Conservation (phyloP, 768 basidiomycete genomes). For the Termitomyces eurrhizus region DNA sequence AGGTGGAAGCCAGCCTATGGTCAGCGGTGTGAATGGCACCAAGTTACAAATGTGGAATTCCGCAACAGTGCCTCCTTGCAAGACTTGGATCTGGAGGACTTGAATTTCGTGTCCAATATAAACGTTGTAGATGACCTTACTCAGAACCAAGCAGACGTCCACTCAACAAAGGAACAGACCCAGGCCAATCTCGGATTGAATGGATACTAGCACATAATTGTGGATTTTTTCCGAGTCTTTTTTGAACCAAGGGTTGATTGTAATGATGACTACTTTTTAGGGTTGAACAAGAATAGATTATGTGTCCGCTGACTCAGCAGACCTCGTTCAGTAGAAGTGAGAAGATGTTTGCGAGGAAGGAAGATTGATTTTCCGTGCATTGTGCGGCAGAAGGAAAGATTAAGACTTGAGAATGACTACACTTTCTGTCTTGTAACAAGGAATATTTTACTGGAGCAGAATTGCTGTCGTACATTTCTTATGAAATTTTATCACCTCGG, state of each 20-base stretch:
- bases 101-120: conserved; percentile 11
- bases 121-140: conserved; percentile 5
- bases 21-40: conserved; percentile 10
- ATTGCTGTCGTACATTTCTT: neutral
- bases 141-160: neutral
- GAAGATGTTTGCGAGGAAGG: neutral
- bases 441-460: neutral
- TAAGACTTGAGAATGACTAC: neutral
- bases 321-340: neutral
- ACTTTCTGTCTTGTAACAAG: neutral
- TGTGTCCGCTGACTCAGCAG: neutral
- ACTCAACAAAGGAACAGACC: neutral
- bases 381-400: too few species aligned
- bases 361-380: neutral
- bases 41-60: conserved; percentile 13
- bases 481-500: too few species aligned
- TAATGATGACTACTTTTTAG: neutral
- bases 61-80: conserved; percentile 2
- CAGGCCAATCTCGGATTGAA: neutral
- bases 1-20: conserved; percentile 11
- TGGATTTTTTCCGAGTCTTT: neutral
- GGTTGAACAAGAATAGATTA: neutral
- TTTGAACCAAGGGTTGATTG: neutral
- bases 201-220: neutral
- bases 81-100: conserved; percentile 4